Conservation (phyloP, 306 rosid genomes). For the Cajanus cajan region DNA sequence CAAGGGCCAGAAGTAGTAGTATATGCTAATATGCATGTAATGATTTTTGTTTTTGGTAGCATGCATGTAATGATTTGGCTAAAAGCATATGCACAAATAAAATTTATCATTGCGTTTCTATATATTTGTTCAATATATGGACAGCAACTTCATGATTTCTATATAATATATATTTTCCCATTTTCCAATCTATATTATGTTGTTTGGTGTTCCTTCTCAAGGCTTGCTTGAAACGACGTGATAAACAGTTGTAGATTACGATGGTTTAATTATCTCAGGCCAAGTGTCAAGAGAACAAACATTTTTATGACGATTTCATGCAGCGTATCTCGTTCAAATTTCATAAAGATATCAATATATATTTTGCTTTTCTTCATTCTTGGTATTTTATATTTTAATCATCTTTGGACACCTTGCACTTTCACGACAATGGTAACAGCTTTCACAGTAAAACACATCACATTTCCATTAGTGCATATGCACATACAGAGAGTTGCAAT, state of each 20-base stretch:
- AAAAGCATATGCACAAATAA: background rate
- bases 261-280: background rate
- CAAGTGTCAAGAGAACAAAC: background rate
- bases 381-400: background rate
- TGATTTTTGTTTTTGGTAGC: background rate
- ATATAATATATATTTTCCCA: background rate
- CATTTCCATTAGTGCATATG: background rate
- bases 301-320: background rate
- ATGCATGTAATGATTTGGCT: background rate
- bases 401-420: background rate
- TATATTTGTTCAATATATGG: too few relatives aligned
- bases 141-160: background rate
- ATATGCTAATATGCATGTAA: background rate
- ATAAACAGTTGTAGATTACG: background rate
- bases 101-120: background rate
- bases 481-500: background rate
- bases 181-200: background rate
- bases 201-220: background rate
- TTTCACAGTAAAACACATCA: background rate
- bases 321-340: background rate
- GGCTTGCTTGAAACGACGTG: background rate
- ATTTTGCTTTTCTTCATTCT: too few relatives aligned
- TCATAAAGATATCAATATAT: background rate
- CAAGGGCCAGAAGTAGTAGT: background rate
- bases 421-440: background rate